Evolutionary conservation across 2,329 filamentous ascomycete genomes (phyloP).

Genomic region (Xylaria digitata): DNA sequence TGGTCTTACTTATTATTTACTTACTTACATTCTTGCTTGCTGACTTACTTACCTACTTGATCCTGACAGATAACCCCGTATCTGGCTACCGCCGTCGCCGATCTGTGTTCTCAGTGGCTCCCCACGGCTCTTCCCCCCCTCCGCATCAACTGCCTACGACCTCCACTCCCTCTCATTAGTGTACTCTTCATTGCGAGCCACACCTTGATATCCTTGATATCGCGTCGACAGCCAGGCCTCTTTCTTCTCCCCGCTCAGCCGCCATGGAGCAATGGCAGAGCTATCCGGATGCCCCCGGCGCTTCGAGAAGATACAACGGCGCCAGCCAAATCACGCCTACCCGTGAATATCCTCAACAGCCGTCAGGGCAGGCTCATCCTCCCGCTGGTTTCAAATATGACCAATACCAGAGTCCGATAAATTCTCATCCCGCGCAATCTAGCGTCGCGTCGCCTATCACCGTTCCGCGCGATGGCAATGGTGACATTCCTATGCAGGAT

Average conservation of each 20-base stretch:
- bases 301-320: conserved; percentile 69
- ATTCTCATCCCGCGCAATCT: conserved; percentile 50
- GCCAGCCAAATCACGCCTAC: conserved; percentile 49
- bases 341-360: conserved; percentile 50
- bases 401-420: conserved; percentile 67
- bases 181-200: conserved; percentile 33
- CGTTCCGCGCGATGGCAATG: conserved; percentile 75
- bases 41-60: conserved; percentile 31
- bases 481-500: conserved; percentile 89
- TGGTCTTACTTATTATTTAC: conserved; percentile 9
- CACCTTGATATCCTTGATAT: conserved; percentile 21
- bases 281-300: conserved; percentile 72
- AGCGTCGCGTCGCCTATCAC: conserved; percentile 55
- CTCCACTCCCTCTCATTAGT: conserved; percentile 38
- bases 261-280: conserved; percentile 74
- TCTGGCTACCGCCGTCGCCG: conserved; percentile 39
- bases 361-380: conserved; percentile 54
- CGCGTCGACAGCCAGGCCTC: conserved; percentile 23
- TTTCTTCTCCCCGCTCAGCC: conserved; percentile 39
- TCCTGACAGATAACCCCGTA: conserved; percentile 38
- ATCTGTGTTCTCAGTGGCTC: conserved; percentile 26
- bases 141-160: conserved; percentile 32
- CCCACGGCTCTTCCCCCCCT: conserved; percentile 35
- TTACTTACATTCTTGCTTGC: neutral
- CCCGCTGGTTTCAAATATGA: conserved; percentile 75